Percentiles rank a stretch among this genome's conserved stretches.
These are phyloP conservation scores for Aspergillus persii DNA, from an alignment of 2,329 filamentous ascomycete genomes.

Conservation along the genomic window DNA sequence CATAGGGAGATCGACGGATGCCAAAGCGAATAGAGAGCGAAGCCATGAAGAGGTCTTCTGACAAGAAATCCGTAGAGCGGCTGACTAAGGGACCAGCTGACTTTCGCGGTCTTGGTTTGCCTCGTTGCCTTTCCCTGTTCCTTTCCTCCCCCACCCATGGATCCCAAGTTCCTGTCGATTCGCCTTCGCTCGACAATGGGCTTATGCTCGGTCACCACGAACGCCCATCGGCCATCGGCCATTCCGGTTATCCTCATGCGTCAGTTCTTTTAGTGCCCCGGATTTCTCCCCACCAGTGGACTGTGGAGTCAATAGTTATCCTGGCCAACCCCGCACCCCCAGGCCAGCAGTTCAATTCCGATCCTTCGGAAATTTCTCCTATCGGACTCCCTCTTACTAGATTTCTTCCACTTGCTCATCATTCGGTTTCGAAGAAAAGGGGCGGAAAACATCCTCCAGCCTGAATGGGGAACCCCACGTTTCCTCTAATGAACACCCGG, in stretches of 20 bases:
- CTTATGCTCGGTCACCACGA: neutral
- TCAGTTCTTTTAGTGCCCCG: neutral
- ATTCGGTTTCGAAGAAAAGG: neutral
- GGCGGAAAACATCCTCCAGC: neutral
- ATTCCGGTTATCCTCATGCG: neutral
- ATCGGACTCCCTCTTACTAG: neutral
- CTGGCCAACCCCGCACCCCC: constrained; percentile 5
- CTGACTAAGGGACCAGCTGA: neutral
- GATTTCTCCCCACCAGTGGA: neutral
- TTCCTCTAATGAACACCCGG: neutral
- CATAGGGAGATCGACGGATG: neutral
- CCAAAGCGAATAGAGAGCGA: no score
- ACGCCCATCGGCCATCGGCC: neutral
- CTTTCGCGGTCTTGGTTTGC: neutral
- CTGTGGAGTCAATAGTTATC: neutral
- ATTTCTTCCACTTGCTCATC: neutral
- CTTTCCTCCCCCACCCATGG: neutral
- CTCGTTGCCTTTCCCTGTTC: neutral
- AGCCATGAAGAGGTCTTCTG: no score
- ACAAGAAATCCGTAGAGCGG: neutral
- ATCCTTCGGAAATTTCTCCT: constrained; percentile 15
- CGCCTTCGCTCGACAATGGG: neutral
- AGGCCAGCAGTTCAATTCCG: constrained; percentile 4
- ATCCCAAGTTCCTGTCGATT: neutral
- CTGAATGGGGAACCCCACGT: neutral